Base-by-base conservation (phyloP, 2,329 filamentous ascomycete genomes). In the Scedosporium minutisporum region DNA sequence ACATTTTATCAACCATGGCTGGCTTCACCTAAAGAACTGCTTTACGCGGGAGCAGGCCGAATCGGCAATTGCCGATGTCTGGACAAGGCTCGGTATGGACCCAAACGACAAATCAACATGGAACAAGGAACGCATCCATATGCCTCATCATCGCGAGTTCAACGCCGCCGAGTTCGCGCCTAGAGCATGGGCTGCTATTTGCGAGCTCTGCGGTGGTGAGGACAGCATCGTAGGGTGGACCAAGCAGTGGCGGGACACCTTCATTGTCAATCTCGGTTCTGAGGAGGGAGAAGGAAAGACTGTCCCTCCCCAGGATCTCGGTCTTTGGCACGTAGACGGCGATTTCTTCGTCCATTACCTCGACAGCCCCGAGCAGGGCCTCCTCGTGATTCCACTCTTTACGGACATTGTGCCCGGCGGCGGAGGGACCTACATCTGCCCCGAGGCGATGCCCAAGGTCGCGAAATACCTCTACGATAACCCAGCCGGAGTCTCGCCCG, bases 311-410 rank as follows among this genome's bases (percentile, higher is more conserved):
- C 76, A 79, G 60, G 78, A 83, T 0, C 74, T 88, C 23, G 68
- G 76, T 6, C 77, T 77, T 23, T 90, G 87, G 87, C 87, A 89
- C 71, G 84, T 88, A 18, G 87, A 89, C 71, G 87, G 87, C 7
- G 87, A 90, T 67, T 89, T 88, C 71, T 90, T 90, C 70, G 79
- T 87, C 4, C 87, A 90, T 74, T 90, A 86, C 66, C 80, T 90
- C 42, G 87, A 90, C 69, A 87, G 82, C 21, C 83, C 83, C 0
- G 87, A 90, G 74, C 87, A 90, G 71, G 87, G 78, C 0, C 73
- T 90, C 14, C 77, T 90, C 1, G 85, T 89, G 12, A 88, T 88
- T 48, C 87, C 87, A 1, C 71, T 89, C 4, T 90, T 87, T 74
- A 85, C 79, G 0, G 86, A 89, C 68, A 83, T 90, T 60, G 73